Percentiles rank a stretch among this genome's conserved stretches.
Conservation (phyloP, 2,329 filamentous ascomycete species). For the Bipolaris zeicola region DNA sequence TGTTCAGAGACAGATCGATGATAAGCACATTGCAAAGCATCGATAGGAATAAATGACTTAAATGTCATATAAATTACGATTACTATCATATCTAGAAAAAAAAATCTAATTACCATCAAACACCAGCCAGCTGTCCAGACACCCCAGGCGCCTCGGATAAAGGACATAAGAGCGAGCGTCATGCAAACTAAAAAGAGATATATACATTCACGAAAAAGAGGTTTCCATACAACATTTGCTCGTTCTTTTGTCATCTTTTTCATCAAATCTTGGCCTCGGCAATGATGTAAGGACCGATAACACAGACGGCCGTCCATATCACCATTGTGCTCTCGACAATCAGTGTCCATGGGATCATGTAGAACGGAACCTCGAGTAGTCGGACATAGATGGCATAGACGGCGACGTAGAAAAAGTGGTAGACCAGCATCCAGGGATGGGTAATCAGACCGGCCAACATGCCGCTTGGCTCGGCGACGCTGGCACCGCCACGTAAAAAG, state of each 20-base stretch:
- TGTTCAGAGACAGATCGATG: too few species aligned
- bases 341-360: constrained; percentile 56
- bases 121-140: too few species aligned
- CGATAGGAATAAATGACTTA: too few species aligned
- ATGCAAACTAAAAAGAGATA: not conserved
- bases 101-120: too few species aligned
- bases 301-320: constrained; percentile 78
- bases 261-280: constrained; percentile 61
- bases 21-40: too few species aligned
- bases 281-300: constrained; percentile 82
- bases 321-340: constrained; percentile 70
- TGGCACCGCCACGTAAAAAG: constrained; percentile 75
- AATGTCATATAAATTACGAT: too few species aligned
- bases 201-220: not conserved
- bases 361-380: constrained; percentile 55
- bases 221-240: constrained; percentile 3
- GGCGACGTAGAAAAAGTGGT: constrained; percentile 94
- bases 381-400: constrained; percentile 82
- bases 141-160: too few species aligned
- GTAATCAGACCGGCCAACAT: constrained; percentile 82
- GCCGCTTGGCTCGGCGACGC: constrained; percentile 78
- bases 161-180: too few species aligned
- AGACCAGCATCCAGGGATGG: constrained; percentile 76
- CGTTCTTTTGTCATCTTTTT: not conserved
- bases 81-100: too few species aligned